Conservation (phyloP, 345 rosid species). For the Alliaria petiolata region DNA sequence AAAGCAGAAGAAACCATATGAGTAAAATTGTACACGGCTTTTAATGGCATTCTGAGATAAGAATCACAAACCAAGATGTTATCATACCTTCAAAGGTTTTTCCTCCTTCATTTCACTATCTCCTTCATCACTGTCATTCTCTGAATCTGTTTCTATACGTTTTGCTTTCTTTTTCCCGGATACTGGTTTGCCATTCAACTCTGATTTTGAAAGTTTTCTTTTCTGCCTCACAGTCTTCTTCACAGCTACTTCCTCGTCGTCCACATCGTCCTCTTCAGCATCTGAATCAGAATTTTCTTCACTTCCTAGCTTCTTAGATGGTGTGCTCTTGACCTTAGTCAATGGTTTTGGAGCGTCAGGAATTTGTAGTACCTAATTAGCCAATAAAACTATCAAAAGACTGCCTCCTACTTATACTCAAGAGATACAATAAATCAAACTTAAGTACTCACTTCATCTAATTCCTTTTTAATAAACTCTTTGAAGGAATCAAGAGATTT, state of each 20-base stretch:
- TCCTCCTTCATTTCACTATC: conserved; percentile 47
- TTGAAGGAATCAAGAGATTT: conserved; percentile 63
- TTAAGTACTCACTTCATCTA: conserved; percentile 52
- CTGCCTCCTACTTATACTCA: not conserved
- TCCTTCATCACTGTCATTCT: conserved; percentile 44
- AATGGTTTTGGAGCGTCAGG: conserved; percentile 37
- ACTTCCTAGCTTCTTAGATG: conserved; percentile 33
- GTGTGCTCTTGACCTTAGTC: conserved; percentile 34
- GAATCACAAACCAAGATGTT: not conserved
- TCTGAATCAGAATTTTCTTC: conserved; percentile 45
- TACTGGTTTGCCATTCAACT: conserved; percentile 41
- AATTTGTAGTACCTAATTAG: conserved; percentile 12
- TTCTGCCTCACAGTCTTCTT: conserved; percentile 45
- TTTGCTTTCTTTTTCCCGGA: conserved; percentile 50
- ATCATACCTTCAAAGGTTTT: conserved; percentile 48
- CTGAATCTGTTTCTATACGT: conserved; percentile 36
- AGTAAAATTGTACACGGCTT: not conserved
- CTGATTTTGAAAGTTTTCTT: conserved; percentile 48
- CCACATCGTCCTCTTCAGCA: conserved; percentile 36
- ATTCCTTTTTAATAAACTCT: conserved; percentile 52
- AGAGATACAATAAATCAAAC: not conserved
- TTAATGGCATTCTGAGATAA: not conserved
- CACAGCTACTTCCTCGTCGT: conserved; percentile 28
- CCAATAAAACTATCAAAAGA: conserved; percentile 8
- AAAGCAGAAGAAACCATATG: conserved; percentile 16